Evolutionary conservation across 2,329 filamentous ascomycete genomes (phyloP).

Genomic region (Hypocrella siamensis): DNA sequence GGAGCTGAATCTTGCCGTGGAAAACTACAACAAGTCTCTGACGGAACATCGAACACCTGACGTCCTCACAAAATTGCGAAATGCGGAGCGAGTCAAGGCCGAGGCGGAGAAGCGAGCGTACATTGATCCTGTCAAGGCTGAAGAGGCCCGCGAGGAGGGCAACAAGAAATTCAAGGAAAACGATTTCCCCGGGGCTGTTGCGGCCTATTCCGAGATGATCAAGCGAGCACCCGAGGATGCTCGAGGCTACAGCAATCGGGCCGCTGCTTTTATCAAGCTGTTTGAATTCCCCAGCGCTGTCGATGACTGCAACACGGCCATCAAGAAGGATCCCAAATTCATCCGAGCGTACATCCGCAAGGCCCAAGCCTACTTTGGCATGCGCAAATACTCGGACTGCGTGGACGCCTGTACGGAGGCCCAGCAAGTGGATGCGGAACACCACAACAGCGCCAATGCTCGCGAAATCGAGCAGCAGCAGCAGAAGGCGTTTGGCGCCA

Average conservation of each 20-base stretch:
- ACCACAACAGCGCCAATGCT: conserved; percentile 57
- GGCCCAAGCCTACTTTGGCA: conserved; percentile 86
- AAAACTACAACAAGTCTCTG: conserved; percentile 83
- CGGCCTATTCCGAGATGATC: conserved; percentile 90
- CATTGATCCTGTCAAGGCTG: conserved; percentile 79
- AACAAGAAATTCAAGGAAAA: conserved; percentile 95
- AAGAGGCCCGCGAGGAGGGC: conserved; percentile 86
- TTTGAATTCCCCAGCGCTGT: conserved; percentile 90
- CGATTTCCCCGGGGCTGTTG: conserved; percentile 90
- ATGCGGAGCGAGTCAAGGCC: conserved; percentile 74
- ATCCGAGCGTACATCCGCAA: conserved; percentile 94
- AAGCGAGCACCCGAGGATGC: conserved; percentile 89
- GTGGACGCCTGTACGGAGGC: conserved; percentile 81
- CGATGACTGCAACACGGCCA: conserved; percentile 80
- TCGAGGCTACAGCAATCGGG: conserved; percentile 92
- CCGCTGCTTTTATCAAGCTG: conserved; percentile 90
- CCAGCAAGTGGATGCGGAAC: conserved; percentile 54
- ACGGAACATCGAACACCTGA: conserved; percentile 96
- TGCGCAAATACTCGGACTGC: conserved; percentile 96
- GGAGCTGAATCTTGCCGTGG: conserved; percentile 63
- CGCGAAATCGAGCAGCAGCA: conserved; percentile 89
- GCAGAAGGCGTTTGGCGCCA: conserved; percentile 79
- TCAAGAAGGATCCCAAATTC: conserved; percentile 81
- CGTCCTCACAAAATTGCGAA: conserved; percentile 79
- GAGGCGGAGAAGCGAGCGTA: conserved; percentile 65